Conservation (phyloP, 1,139 yeast species). For the Pichia inconspicua region DNA sequence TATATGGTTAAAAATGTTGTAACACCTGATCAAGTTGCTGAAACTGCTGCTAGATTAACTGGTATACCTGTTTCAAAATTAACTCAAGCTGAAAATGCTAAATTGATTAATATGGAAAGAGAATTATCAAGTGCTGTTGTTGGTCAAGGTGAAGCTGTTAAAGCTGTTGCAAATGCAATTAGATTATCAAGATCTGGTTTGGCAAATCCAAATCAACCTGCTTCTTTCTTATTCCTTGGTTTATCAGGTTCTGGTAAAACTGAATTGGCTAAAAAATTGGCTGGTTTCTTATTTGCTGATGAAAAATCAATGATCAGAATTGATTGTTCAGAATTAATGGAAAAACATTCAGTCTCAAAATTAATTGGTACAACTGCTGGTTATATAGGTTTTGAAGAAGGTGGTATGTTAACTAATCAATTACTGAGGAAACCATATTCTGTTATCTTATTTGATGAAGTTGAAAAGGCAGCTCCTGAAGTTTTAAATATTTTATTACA, state of each 20-base stretch:
- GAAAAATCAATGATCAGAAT: conserved; percentile 95
- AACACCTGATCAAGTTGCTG: conserved; percentile 88
- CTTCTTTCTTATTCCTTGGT: conserved; percentile 91
- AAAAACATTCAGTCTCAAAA: conserved; percentile 92
- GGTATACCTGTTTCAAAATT: conserved; percentile 98
- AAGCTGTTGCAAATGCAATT: conserved; percentile 91
- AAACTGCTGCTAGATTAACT: conserved; percentile 93
- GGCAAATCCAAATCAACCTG: conserved; percentile 93
- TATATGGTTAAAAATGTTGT: conserved; percentile 81
- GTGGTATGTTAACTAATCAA: conserved; percentile 92
- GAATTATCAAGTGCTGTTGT: conserved; percentile 78
- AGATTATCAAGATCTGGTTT: conserved; percentile 92
- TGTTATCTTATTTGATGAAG: conserved; percentile 90
- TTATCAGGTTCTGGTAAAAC: conserved; percentile 98
- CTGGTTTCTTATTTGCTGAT: conserved; percentile 92
- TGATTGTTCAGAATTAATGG: conserved; percentile 94
- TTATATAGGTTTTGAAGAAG: conserved; percentile 95
- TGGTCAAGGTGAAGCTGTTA: conserved; percentile 94
- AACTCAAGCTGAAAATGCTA: conserved; percentile 90
- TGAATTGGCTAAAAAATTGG: conserved; percentile 91
- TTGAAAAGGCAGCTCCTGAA: conserved; percentile 98
- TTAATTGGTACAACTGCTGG: conserved; percentile 98
- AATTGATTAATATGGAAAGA: conserved; percentile 89
- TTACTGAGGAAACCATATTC: conserved; percentile 89
- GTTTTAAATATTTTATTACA: conserved; percentile 87